Conservation (phyloP, 805 yeast genomes). For the Candida koratica region DNA sequence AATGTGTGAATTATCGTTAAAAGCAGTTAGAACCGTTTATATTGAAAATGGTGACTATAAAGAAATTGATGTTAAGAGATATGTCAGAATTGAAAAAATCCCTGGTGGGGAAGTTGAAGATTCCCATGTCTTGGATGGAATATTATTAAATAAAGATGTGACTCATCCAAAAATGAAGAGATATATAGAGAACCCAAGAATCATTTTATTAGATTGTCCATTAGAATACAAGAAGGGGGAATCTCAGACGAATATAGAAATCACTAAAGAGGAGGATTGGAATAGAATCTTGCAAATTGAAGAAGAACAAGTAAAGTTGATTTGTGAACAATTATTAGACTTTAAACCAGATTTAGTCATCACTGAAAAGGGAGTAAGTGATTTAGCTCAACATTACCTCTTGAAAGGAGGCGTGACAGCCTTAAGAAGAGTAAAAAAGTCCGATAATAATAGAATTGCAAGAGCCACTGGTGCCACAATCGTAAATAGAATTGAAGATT, state of each 20-base stretch:
- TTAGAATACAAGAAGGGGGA: conserved; percentile 98
- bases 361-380: conserved; percentile 97
- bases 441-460: conserved; percentile 94
- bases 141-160: conserved; percentile 90
- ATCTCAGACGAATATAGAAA: conserved; percentile 96
- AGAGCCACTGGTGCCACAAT: conserved; percentile 97
- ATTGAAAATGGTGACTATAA: conserved; percentile 57
- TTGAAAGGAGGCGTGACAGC: conserved; percentile 91
- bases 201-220: conserved; percentile 90
- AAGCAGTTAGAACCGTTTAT: conserved; percentile 81
- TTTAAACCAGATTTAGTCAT: conserved; percentile 91
- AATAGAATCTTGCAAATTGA: conserved; percentile 90
- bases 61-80: conserved; percentile 91
- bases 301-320: conserved; percentile 88
- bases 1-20: conserved; percentile 85
- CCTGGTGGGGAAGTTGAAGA: conserved; percentile 98
- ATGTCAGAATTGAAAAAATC: conserved; percentile 88
- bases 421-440: conserved; percentile 89
- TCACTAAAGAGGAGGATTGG: conserved; percentile 96
- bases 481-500: conserved; percentile 91
- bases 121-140: conserved; percentile 83
- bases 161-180: conserved; percentile 99
- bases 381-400: conserved; percentile 93
- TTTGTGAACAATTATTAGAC: conserved; percentile 81
- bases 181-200: conserved; percentile 79